A percentile compares a stretch with the other conserved stretches of the same genome.
These are phyloP conservation scores for Eryngium alpinum DNA, from an alignment of 140 eudicot genomes.

Conservation along the genomic window DNA sequence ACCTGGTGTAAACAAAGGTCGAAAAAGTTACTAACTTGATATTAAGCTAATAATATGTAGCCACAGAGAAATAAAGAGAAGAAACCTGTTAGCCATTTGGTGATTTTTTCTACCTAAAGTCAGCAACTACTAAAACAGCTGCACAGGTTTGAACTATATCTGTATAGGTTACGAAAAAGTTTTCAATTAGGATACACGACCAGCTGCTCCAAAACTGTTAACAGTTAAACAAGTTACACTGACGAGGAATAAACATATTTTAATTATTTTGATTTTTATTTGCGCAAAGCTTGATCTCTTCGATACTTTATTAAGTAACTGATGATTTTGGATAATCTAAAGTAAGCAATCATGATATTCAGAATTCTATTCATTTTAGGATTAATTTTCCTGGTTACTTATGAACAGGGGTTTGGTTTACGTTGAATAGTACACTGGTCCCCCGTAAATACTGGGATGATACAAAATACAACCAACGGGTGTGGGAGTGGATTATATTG, in stretches of 20 bases:
- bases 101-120: constrained; percentile 22
- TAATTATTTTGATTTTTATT: not conserved
- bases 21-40: not conserved
- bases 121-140: constrained; percentile 3
- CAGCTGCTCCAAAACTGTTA: not conserved
- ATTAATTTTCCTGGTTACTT: not conserved
- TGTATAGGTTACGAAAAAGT: constrained; percentile 5
- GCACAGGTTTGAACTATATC: constrained; percentile 17
- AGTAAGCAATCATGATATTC: not conserved
- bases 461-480: not conserved
- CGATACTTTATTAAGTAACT: not conserved
- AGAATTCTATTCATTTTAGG: not conserved
- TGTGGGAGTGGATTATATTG: not conserved
- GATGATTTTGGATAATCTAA: not conserved
- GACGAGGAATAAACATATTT: not conserved
- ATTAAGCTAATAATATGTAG: not conserved
- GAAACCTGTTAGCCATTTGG: constrained; percentile 78
- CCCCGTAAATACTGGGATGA: not conserved
- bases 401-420: not conserved
- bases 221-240: not conserved
- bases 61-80: constrained; percentile 7
- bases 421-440: not conserved
- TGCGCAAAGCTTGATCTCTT: not conserved
- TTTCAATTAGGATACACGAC: not conserved
- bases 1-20: constrained; percentile 27